Evolutionary conservation across 306 rosid species (phyloP), one percentile per base, ranked within the genome.

Genomic region (Citrullus amarus): DNA sequence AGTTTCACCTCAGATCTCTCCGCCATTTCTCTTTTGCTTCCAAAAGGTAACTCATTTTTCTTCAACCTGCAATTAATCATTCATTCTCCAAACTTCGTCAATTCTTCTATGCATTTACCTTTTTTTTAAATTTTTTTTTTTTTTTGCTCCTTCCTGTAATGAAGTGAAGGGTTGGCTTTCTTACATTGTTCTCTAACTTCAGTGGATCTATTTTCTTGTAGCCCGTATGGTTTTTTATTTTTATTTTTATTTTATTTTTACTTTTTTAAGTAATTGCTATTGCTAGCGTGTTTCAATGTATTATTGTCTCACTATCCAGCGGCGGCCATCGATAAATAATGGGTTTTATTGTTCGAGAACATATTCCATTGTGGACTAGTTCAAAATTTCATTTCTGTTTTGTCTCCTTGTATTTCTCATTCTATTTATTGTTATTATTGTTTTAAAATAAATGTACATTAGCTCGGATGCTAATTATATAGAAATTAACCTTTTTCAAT

Each of bases 1-100:
- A 48, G 54, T 13, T 48, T 48, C 54, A 5, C 34, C 75, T 43
- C 76, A 70, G 76, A 70, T 70, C 76, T 70, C 76, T 69, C 75
- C n/a, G 28, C 74, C 53, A 8, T 20, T 53, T 41, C 74, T 69
- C 50, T 6, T n/a, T 69, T 20, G 55, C 55, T 69, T 20, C 57
- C 56, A 1, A 2, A 6, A 70, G 76, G 57, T 70, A 44, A 20
- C 36, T 48, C 8, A 43, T 68, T 43, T 68, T 68, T 9, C 50
- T 41, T 39, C 30, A 9, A 18, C 4, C 30, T 67, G 4, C 53
- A n/a, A 63, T 34, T 16, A 66, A 18, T 67, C 53, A 41, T 39
- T 67, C 15, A 1, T 67, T 18, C 25, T 63, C 15, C 70, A 13
- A 34, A 2, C 53, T 41, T 9, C 17, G 8, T 17, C 18, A 39